phyloP scores from a whole-genome alignment of 2,329 filamentous ascomycete species.

The Ophiognomonia clavigignenti-juglandacearum region DNA sequence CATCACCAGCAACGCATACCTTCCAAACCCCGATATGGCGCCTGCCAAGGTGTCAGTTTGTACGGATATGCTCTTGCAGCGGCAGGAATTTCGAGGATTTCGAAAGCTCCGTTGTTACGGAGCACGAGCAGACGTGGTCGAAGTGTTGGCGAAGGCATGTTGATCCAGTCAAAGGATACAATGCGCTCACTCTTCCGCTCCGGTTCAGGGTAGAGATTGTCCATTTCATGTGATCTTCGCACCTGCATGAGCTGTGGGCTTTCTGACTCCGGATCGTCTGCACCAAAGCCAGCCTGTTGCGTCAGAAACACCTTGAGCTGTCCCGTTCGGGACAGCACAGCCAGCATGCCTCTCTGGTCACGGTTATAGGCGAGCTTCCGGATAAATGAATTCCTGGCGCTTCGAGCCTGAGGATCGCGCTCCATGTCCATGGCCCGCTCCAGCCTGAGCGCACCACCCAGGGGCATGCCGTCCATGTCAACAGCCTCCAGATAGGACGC shows the following conservation, averaged over 20 bases:
- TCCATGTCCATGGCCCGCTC: slow-evolving; percentile 53
- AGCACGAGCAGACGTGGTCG: slow-evolving; percentile 56
- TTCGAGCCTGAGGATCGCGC: slow-evolving; percentile 38
- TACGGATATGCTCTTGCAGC: slow-evolving; percentile 53
- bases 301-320: slow-evolving; percentile 59
- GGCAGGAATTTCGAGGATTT: slow-evolving; percentile 58
- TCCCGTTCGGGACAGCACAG: slow-evolving; percentile 57
- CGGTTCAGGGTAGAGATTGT: slow-evolving; percentile 50
- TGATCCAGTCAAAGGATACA: slow-evolving; percentile 65
- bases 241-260: slow-evolving; percentile 57
- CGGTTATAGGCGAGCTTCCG: slow-evolving; percentile 59
- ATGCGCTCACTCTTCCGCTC: slow-evolving; percentile 54
- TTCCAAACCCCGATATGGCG: slow-evolving; percentile 52
- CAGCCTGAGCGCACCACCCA: slow-evolving; percentile 56
- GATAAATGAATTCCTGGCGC: slow-evolving; percentile 54
- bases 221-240: slow-evolving; percentile 56
- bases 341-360: slow-evolving; percentile 56
- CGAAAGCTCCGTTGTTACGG: slow-evolving; percentile 55
- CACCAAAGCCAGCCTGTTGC: slow-evolving; percentile 43
- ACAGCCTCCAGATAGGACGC: slow-evolving; percentile 51
- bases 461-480: slow-evolving; percentile 57
- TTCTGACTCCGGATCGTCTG: slow-evolving; percentile 33
- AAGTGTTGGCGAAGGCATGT: slow-evolving; percentile 48
- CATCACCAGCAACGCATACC: slow-evolving; percentile 30
- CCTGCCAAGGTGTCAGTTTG: slow-evolving; percentile 56